These are phyloP conservation scores for Karstenula rhodostoma DNA, from an alignment of 2,329 filamentous ascomycete genomes.

Conservation along the genomic window DNA sequence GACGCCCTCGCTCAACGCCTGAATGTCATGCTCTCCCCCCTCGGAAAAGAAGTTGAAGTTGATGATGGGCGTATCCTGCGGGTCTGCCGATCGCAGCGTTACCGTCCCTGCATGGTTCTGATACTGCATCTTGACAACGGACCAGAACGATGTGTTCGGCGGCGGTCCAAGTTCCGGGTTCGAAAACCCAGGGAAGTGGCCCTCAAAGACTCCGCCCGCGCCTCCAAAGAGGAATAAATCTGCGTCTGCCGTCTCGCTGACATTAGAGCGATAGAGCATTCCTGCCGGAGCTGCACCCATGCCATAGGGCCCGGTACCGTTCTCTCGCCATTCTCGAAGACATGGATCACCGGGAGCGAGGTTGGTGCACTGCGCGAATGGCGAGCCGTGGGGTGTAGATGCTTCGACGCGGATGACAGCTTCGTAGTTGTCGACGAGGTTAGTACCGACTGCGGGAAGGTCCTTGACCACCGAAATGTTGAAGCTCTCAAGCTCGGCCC, in stretches of 20 bases:
- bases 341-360: slow-evolving; percentile 55
- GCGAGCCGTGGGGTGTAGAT: slow-evolving; percentile 40
- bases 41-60: slow-evolving; percentile 18
- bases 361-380: slow-evolving; percentile 47
- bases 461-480: slow-evolving; percentile 62
- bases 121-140: slow-evolving; percentile 64
- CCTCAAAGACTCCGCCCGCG: slow-evolving; percentile 24
- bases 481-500: slow-evolving; percentile 59
- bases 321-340: slow-evolving; percentile 37
- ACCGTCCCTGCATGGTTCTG: slow-evolving; percentile 68
- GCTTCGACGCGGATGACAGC: slow-evolving; percentile 52
- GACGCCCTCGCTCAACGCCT: not conserved
- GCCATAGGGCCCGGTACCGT: slow-evolving; percentile 45
- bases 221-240: slow-evolving; percentile 18
- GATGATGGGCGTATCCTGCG: slow-evolving; percentile 67
- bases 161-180: not conserved
- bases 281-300: not conserved
- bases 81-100: slow-evolving; percentile 64
- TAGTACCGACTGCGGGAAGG: slow-evolving; percentile 66
- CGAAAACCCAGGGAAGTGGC: slow-evolving; percentile 59
- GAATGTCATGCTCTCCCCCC: slow-evolving; percentile 8
- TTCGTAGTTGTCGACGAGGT: slow-evolving; percentile 62
- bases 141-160: slow-evolving; percentile 53
- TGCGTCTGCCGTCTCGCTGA: slow-evolving; percentile 12
- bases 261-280: slow-evolving; percentile 45